Percentiles rank a stretch among this genome's conserved stretches.
These are phyloP conservation scores for Domatiomyces catenatus DNA, from an alignment of 2,329 filamentous ascomycete species.

Conservation along the genomic window DNA sequence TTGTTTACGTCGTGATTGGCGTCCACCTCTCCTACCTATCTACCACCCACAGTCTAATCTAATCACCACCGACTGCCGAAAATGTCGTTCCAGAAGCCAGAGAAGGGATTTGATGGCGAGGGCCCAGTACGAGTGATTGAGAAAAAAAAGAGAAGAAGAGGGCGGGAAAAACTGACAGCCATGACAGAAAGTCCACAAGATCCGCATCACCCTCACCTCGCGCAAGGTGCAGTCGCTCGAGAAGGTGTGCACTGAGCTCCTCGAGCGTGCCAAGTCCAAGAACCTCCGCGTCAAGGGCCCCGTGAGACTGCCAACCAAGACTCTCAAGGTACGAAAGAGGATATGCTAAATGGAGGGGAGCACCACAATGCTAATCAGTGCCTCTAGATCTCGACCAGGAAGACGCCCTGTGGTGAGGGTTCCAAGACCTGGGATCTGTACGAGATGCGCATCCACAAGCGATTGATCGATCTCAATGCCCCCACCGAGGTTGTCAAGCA, in stretches of 20 bases:
- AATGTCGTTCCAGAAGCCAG: slow-evolving; percentile 90
- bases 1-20: slow-evolving; percentile 72
- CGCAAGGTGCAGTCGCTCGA: slow-evolving; percentile 92
- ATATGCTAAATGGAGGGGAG: not conserved
- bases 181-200: slow-evolving; percentile 76
- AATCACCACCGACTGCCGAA: slow-evolving; percentile 31
- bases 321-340: slow-evolving; percentile 49
- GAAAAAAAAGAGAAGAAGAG: not conserved
- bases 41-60: slow-evolving; percentile 19
- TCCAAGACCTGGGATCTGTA: slow-evolving; percentile 99
- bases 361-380: slow-evolving; percentile 1
- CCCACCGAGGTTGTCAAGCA: slow-evolving; percentile 63
- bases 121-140: slow-evolving; percentile 44
- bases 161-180: slow-evolving; percentile 1
- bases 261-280: slow-evolving; percentile 97
- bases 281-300: slow-evolving; percentile 96
- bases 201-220: slow-evolving; percentile 92
- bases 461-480: slow-evolving; percentile 90
- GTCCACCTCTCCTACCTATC: slow-evolving; percentile 14
- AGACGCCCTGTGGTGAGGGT: slow-evolving; percentile 99
- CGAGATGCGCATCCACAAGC: slow-evolving; percentile 99
- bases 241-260: slow-evolving; percentile 96
- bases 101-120: slow-evolving; percentile 80
- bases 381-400: slow-evolving; percentile 65
- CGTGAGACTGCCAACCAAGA: slow-evolving; percentile 95